Conservation (phyloP, 306 rosid species). For the Castanopsis chinensis region DNA sequence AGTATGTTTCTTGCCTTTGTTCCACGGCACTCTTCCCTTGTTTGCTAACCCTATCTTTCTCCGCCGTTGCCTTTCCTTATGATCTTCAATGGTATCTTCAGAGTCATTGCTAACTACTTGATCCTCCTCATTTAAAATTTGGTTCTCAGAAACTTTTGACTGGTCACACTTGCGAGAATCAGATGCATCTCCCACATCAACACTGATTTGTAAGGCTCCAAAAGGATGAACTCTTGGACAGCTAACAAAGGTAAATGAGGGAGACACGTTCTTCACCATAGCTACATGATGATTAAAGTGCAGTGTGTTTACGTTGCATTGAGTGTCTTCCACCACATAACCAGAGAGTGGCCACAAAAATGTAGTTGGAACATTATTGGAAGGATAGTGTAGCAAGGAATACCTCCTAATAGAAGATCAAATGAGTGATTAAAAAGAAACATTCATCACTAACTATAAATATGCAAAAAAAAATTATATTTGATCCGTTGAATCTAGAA, state of each 20-base stretch:
- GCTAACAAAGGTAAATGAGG: slow-evolving; percentile 23
- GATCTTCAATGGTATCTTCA: slow-evolving; percentile 22
- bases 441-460: slow-evolving; percentile 1
- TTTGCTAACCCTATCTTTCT: slow-evolving; percentile 76
- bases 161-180: slow-evolving; percentile 14
- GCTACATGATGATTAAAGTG: slow-evolving; percentile 31
- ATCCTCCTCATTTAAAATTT: slow-evolving; percentile 16
- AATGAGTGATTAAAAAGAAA: slow-evolving; percentile 5
- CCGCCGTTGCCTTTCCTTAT: slow-evolving; percentile 67
- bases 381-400: slow-evolving; percentile 29
- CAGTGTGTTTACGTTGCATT: slow-evolving; percentile 14
- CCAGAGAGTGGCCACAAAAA: slow-evolving; percentile 29
- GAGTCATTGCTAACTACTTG: slow-evolving; percentile 21
- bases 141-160: slow-evolving; percentile 23
- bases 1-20: slow-evolving; percentile 83
- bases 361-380: slow-evolving; percentile 26
- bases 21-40: slow-evolving; percentile 92
- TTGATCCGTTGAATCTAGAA: too few species aligned
- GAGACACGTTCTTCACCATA: slow-evolving; percentile 21
- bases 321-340: slow-evolving; percentile 32
- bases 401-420: slow-evolving; percentile 45
- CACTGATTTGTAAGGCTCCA: slow-evolving; percentile 34
- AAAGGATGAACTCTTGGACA: slow-evolving; percentile 31
- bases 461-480: neutral
- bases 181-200: slow-evolving; percentile 27